Conservation (phyloP, 129 eudicot species). For the Pseudognaphalium luteoalbum region DNA sequence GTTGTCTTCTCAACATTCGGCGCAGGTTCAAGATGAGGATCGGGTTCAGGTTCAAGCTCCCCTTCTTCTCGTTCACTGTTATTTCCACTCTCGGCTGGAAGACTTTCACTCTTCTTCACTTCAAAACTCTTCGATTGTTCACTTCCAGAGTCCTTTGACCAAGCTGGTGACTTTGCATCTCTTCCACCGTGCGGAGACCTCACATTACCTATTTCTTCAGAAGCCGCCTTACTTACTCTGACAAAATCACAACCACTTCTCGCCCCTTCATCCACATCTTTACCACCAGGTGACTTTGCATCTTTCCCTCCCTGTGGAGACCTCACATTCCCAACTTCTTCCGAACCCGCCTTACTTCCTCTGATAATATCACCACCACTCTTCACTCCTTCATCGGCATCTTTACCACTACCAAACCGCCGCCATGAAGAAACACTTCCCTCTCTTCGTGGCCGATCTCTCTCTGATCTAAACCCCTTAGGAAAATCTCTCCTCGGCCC, state of each 20-base stretch:
- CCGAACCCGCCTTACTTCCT: conserved; percentile 48
- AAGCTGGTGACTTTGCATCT: conserved; percentile 73
- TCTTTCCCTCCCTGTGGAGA: conserved; percentile 53
- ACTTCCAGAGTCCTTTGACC: conserved; percentile 93
- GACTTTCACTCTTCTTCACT: conserved; percentile 65
- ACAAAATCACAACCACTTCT: conserved; percentile 1
- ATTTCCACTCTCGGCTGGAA: conserved; percentile 58
- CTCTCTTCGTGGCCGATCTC: conserved; percentile 76
- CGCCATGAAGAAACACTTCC: conserved; percentile 81
- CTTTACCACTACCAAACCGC: conserved; percentile 63
- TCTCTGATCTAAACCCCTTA: conserved; percentile 95
- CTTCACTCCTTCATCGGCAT: conserved; percentile 59
- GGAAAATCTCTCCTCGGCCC: conserved; percentile 85
- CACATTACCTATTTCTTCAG: conserved; percentile 54
- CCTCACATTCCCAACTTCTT: conserved; percentile 56
- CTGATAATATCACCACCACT: conserved; percentile 54
- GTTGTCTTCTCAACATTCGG: conserved; percentile 24
- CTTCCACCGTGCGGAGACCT: conserved; percentile 63
- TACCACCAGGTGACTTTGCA: conserved; percentile 19
- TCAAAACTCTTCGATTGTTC: conserved; percentile 76
- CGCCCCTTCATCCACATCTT: conserved; percentile 2
- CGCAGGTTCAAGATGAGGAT: conserved; percentile 57
- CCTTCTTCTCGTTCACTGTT: conserved; percentile 95
- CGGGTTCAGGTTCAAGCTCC: conserved; percentile 89
- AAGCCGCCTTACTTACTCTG: conserved; percentile 28